Evolutionary conservation across 108 stramenopile genomes (phyloP), one percentile per base, ranked within the genome.

Genomic region (Ochromonas danica): DNA sequence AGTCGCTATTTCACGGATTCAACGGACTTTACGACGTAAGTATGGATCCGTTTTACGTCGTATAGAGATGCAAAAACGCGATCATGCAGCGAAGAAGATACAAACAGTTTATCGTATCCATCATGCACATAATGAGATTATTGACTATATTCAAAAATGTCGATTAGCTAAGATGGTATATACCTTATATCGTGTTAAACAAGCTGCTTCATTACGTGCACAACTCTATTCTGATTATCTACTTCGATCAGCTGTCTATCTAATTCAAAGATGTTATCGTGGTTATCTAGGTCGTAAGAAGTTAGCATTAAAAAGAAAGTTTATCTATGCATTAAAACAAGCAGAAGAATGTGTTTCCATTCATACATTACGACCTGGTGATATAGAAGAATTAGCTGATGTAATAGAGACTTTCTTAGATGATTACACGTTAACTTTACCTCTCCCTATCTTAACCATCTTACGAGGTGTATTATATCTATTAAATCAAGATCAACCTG

Each of bases 401-500:
- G 67, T 22, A 14, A 40, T 70, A 14, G 67, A 70, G 6, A 70
- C 22, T 40, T 14, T 22, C 22, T 14, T 22, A 14, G 22, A 22
- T 14, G 67, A 70, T 70, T 70, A 70, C 22, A 42, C 6, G 6
- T 40, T 14, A 14, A 22, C 22, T 6, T 22, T 51, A 14, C 72
- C 72, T 28, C 22, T 27, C 3, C 6, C 25, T 6, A 6, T 75
- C 10, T 33, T 75, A 25, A 27, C 35, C 28, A 33, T 75, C 3
- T 10, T 75, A 6, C 43, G 72, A 27, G 31, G 10, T 28, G 51
- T 75, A 10, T 25, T 75, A 10, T 36, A 42, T 41, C 3, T 75
- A 10, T 33, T 75, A 10, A 75, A 75, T 41, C 14, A 33, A 6
- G 72, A 75, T 41, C 14, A 75, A 28, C 10, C 72, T 36, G 72